Conservation (phyloP, 768 basidiomycete species). For the Nidula microcarpa region DNA sequence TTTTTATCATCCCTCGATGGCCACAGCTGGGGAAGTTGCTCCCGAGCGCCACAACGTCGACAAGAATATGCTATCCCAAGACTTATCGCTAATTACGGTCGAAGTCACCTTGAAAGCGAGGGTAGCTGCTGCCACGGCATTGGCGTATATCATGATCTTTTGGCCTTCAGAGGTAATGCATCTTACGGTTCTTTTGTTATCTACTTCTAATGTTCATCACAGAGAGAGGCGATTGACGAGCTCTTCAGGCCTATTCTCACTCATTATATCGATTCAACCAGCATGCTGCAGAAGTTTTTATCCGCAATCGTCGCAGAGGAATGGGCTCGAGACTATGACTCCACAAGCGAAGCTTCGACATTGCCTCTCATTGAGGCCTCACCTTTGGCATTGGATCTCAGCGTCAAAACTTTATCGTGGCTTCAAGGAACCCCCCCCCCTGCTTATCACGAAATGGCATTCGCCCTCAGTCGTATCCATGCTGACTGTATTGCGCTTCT, state of each 20-base stretch:
- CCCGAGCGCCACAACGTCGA: conserved; percentile 89
- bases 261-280: conserved; percentile 82
- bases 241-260: conserved; percentile 72
- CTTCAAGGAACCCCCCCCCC: conserved; percentile 74
- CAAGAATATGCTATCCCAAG: conserved; percentile 91
- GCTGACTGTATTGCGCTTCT: conserved; percentile 76
- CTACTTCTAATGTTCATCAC: conserved; percentile 1
- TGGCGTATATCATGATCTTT: conserved; percentile 64
- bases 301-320: conserved; percentile 86
- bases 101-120: conserved; percentile 80
- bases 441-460: conserved; percentile 89
- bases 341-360: conserved; percentile 12
- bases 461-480: conserved; percentile 75
- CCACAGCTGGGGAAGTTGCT: conserved; percentile 39
- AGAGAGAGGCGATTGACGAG: conserved; percentile 47
- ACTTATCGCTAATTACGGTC: conserved; percentile 73
- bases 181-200: not conserved
- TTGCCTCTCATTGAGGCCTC: conserved; percentile 51
- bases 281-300: conserved; percentile 88
- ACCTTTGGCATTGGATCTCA: conserved; percentile 63
- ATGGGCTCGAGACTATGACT: conserved; percentile 71
- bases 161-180: conserved; percentile 62
- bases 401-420: conserved; percentile 62
- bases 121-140: conserved; percentile 70
- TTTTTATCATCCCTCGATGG: conserved; percentile 64